Conservation (phyloP, 495 filamentous ascomycete genomes). For the Jackrogersella multiformis region DNA sequence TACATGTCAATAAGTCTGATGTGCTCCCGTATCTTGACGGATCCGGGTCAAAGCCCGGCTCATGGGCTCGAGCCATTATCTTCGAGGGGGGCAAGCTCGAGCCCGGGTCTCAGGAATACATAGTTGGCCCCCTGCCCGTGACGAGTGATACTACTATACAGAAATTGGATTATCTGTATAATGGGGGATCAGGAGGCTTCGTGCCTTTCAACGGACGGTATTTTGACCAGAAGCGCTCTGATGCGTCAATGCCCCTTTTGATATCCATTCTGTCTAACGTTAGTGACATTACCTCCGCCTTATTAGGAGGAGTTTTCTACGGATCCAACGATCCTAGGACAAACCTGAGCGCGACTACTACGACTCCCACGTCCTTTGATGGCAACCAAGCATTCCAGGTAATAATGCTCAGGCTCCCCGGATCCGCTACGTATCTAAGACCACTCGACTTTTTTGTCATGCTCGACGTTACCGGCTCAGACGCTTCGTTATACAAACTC, state of each 20-base stretch:
- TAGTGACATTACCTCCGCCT: slow-evolving; percentile 48
- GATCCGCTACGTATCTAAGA: slow-evolving; percentile 45
- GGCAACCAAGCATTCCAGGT: slow-evolving; percentile 43
- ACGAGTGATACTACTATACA: slow-evolving; percentile 47
- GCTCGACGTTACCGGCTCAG: slow-evolving; percentile 51
- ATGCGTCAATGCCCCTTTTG: slow-evolving; percentile 45
- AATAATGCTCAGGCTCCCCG: slow-evolving; percentile 50
- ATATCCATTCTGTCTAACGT: slow-evolving; percentile 46
- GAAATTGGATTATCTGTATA: slow-evolving; percentile 59
- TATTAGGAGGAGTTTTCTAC: slow-evolving; percentile 48
- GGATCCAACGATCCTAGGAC: slow-evolving; percentile 44
- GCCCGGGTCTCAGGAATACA: slow-evolving; percentile 58
- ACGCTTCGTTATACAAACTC: slow-evolving; percentile 47
- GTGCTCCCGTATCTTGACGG: slow-evolving; percentile 59
- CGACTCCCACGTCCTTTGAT: slow-evolving; percentile 48
- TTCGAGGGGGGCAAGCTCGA: slow-evolving; percentile 53
- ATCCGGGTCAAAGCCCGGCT: slow-evolving; percentile 46
- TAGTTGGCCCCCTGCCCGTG: slow-evolving; percentile 61
- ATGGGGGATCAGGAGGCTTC: slow-evolving; percentile 44
- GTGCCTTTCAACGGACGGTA: slow-evolving; percentile 51
- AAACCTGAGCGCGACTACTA: slow-evolving; percentile 39
- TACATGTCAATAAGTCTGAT: slow-evolving; percentile 64
- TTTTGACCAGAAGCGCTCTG: slow-evolving; percentile 45
- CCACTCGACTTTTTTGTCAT: slow-evolving; percentile 53
- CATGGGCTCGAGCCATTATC: slow-evolving; percentile 61